phyloP scores from a whole-genome alignment of 371 early-diverging fungal species.

The Batkoa obscura region DNA sequence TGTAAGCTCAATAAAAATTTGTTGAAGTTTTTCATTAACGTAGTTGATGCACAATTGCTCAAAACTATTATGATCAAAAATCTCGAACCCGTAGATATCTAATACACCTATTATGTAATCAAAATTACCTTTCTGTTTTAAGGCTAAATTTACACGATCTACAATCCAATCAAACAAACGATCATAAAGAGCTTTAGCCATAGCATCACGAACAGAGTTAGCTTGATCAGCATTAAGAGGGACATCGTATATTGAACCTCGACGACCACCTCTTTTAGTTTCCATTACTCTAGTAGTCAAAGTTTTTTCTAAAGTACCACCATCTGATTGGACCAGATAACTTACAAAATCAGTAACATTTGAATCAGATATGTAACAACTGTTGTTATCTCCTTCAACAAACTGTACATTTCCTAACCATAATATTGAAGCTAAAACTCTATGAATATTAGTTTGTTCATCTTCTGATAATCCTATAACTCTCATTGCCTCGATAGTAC shows the following conservation, averaged over 20 bases:
- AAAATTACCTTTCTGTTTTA: slow-evolving; percentile 37
- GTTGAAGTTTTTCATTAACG: slow-evolving; percentile 99
- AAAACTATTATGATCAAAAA: slow-evolving; percentile 94
- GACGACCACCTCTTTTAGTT: slow-evolving; percentile 58
- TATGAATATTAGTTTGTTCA: slow-evolving; percentile 61
- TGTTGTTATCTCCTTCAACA: slow-evolving; percentile 39
- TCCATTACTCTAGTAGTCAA: slow-evolving; percentile 26
- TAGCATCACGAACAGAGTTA: slow-evolving; percentile 59
- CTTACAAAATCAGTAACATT: slow-evolving; percentile 58
- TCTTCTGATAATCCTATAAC: slow-evolving; percentile 48
- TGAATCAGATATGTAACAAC: slow-evolving; percentile 35
- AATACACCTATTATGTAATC: slow-evolving; percentile 79
- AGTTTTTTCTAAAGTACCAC: slow-evolving; percentile 32
- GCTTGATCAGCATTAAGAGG: slow-evolving; percentile 68
- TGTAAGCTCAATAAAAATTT: slow-evolving; percentile 98
- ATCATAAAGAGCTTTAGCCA: slow-evolving; percentile 67
- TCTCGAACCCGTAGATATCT: slow-evolving; percentile 94
- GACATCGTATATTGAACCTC: slow-evolving; percentile 61
- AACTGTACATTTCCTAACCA: slow-evolving; percentile 71
- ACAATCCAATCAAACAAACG: slow-evolving; percentile 85
- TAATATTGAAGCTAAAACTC: slow-evolving; percentile 59
- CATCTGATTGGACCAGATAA: slow-evolving; percentile 49
- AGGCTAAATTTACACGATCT: slow-evolving; percentile 53
- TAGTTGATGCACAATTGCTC: slow-evolving; percentile 99
- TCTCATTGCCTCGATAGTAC: slow-evolving; percentile 59